These are phyloP conservation scores for Triglochin maritima DNA, from an alignment of 106 monocot genomes.

Conservation along the genomic window DNA sequence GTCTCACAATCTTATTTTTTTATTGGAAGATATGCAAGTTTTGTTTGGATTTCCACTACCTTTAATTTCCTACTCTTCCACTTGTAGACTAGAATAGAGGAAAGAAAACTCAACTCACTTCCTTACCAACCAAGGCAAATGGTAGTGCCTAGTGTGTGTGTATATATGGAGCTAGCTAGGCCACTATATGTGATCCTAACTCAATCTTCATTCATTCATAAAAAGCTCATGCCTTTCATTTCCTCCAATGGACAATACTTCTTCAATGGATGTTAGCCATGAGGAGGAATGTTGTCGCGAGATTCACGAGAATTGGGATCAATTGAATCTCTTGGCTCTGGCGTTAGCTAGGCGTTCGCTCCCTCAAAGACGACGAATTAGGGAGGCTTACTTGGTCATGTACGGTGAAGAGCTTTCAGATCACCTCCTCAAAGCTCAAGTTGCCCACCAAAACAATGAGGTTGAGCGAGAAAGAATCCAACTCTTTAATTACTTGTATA, in stretches of 20 bases:
- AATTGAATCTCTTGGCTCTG: slow-evolving; percentile 4
- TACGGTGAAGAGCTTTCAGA: slow-evolving; percentile 33
- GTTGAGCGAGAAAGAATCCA: slow-evolving; percentile 3
- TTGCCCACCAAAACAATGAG: slow-evolving; percentile 25
- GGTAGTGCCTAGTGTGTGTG: not conserved
- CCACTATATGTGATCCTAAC: too few relatives aligned
- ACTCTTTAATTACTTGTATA: not conserved
- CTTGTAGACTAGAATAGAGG: too few relatives aligned
- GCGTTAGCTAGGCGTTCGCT: slow-evolving; percentile 18
- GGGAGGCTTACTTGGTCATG: slow-evolving; percentile 23
- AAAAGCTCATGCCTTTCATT: not conserved
- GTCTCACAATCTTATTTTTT: too few relatives aligned
- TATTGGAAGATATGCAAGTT: too few relatives aligned
- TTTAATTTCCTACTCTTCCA: too few relatives aligned
- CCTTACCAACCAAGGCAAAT: not conserved
- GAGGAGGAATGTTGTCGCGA: slow-evolving; percentile 32
- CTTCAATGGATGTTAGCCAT: not conserved
- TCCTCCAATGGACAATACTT: not conserved
- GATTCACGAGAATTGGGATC: slow-evolving; percentile 20
- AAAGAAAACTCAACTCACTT: too few relatives aligned
- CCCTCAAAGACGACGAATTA: slow-evolving; percentile 25
- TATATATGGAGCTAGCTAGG: not conserved
- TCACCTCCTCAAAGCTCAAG: slow-evolving; percentile 9
- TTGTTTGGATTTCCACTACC: too few relatives aligned
- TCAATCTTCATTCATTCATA: not conserved